These are phyloP conservation scores for Pyrenochaeta sp. DNA, from an alignment of 2,329 filamentous ascomycete genomes.

Conservation along the genomic window DNA sequence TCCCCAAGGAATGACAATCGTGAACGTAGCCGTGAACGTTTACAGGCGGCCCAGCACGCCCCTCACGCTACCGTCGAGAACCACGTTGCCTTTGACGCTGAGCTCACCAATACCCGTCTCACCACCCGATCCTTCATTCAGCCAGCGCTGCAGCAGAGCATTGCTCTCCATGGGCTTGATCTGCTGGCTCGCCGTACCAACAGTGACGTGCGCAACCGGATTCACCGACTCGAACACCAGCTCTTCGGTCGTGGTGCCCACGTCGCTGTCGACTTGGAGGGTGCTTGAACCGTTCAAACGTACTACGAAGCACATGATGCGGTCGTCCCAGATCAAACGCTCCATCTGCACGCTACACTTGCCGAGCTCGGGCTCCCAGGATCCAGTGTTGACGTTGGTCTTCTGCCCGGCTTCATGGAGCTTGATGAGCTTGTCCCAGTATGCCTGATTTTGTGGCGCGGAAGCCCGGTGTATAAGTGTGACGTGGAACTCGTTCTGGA, in stretches of 20 bases:
- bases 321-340: constrained; percentile 80
- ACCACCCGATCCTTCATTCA: constrained; percentile 64
- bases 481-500: constrained; percentile 90
- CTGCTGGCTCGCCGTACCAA: constrained; percentile 76
- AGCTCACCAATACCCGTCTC: constrained; percentile 64
- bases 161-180: constrained; percentile 98
- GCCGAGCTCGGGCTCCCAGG: constrained; percentile 64
- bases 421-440: constrained; percentile 79
- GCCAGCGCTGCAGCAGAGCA: constrained; percentile 78
- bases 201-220: constrained; percentile 82
- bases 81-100: constrained; percentile 62
- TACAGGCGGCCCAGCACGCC: constrained; percentile 49
- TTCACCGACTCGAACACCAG: constrained; percentile 71
- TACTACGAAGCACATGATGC: constrained; percentile 91
- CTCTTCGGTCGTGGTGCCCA: constrained; percentile 56
- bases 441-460: constrained; percentile 66
- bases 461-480: constrained; percentile 86
- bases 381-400: constrained; percentile 49
- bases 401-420: constrained; percentile 57
- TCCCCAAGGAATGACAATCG: not conserved
- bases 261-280: constrained; percentile 26
- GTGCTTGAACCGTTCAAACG: constrained; percentile 56
- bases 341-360: constrained; percentile 70
- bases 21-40: not conserved
- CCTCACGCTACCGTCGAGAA: constrained; percentile 64